Evolutionary conservation across 768 basidiomycete genomes (phyloP), one percentile per base, ranked within the genome.

Genomic region (Obba rivulosa): DNA sequence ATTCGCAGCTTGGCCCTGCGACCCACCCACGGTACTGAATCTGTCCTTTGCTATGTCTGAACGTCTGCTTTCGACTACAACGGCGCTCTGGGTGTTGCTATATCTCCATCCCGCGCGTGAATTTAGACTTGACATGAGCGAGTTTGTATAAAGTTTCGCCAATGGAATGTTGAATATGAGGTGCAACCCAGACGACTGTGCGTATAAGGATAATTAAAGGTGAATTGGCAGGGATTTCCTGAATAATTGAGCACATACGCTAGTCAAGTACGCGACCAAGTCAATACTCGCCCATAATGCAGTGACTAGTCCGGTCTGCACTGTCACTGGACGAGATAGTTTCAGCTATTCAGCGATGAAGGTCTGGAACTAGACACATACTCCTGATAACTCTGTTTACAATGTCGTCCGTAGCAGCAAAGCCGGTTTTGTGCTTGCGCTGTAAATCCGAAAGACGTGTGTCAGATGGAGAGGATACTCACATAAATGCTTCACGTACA

Each of bases 371-470:
- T n/a, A n/a, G 16, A 20, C 9, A 52, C 67, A 40, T 43, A 70
- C 69, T 17, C 17, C 68, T 58, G 44, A 76, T 74, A 44, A 78
- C 71, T 43, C 59, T 66, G 52, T 75, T 69, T 1, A 78, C 59
- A 34, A 70, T 55, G 36, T 69, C 58, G 49, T 77, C 73, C 1
- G 75, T 73, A 3, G 54, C 50, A 3, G 60, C 49, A 49, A 75
- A 73, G 8, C 74, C 74, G 0, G 73, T 75, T 54, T 68, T 72
- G 49, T 72, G 65, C 34, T 53, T 66, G 34, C 59, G 54, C 75
- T 77, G 36, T 14, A 38, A 42, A 18, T 2, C n/a, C 11, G 38
- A 1, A 14, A 17, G 18, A 41, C 14, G 16, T 16, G 3, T 8
- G 14, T 8, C 14, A 5, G 41, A 42, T n/a, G 8, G 8, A 5